A percentile compares a stretch with the other conserved stretches of the same genome.
These are phyloP conservation scores for Rutidosis leptorrhynchoides DNA, from an alignment of 129 eudicot genomes.

Conservation along the genomic window DNA sequence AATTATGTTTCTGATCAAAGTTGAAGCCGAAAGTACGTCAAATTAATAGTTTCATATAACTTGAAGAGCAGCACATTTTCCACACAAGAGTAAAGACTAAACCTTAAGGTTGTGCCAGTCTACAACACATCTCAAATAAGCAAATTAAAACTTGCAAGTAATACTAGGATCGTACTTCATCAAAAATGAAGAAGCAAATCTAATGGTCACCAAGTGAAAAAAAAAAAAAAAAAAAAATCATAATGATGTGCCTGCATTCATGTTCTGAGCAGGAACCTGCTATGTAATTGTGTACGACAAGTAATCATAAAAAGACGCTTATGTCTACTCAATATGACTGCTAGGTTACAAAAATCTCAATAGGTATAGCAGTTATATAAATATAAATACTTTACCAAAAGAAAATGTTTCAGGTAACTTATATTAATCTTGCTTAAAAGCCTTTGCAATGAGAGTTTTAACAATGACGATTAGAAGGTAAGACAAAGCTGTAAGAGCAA, in stretches of 20 bases:
- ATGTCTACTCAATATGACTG: not conserved
- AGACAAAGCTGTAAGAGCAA: slow-evolving; percentile 54
- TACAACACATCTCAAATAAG: not conserved
- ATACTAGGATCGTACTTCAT: not conserved
- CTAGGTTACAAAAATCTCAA: slow-evolving; percentile 17
- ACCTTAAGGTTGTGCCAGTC: not conserved
- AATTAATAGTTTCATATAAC: too few relatives aligned
- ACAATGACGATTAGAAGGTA: slow-evolving; percentile 44
- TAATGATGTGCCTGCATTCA: not conserved
- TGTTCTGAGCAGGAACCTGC: not conserved
- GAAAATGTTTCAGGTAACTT: slow-evolving; percentile 6
- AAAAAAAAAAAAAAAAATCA: not conserved
- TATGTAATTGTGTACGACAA: not conserved
- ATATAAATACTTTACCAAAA: slow-evolving; percentile 7
- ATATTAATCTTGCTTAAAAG: slow-evolving; percentile 70
- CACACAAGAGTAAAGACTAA: too few relatives aligned
- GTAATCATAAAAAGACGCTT: not conserved
- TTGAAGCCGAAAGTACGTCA: too few relatives aligned
- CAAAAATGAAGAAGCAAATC: not conserved
- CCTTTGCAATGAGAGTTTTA: slow-evolving; percentile 60
- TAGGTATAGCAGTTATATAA: slow-evolving; percentile 3
- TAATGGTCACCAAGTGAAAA: not conserved
- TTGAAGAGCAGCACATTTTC: too few relatives aligned
- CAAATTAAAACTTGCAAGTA: not conserved
- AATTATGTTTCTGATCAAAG: too few relatives aligned